Percentiles rank a stretch among this genome's conserved stretches.
Conservation (phyloP, 805 yeast genomes). For the Dipodascus albidus region DNA sequence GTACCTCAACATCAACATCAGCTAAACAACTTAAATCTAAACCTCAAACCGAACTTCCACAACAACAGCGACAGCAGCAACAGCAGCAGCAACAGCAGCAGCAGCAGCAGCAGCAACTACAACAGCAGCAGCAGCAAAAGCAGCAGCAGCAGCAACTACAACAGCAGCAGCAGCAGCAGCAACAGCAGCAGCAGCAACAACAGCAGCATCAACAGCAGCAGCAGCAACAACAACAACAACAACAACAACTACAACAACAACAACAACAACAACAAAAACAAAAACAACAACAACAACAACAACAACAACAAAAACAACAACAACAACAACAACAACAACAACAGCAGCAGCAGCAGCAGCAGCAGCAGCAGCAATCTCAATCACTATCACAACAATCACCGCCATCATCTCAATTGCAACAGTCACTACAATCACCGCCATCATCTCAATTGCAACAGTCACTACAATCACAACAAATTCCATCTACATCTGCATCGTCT, state of each 20-base stretch:
- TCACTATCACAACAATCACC: no score
- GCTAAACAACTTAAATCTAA: background rate
- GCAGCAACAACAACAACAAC: background rate
- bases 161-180: background rate
- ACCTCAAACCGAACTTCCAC: background rate
- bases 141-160: no score
- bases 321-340: no score
- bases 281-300: no score
- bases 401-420: background rate
- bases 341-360: no score
- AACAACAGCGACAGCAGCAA: background rate
- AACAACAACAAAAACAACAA: no score
- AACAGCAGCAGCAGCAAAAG: slow-evolving; percentile 1
- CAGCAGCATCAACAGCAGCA: background rate
- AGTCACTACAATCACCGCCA: background rate
- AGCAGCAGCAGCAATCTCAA: no score
- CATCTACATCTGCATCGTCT: background rate
- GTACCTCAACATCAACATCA: background rate
- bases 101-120: no score
- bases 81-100: no score
- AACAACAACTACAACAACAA: background rate
- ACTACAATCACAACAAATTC: background rate
- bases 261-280: no score
- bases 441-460: background rate
- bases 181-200: background rate